Evolutionary conservation across 139 green algal genomes (phyloP).

Genomic region (Chlamydomonas urium): DNA sequence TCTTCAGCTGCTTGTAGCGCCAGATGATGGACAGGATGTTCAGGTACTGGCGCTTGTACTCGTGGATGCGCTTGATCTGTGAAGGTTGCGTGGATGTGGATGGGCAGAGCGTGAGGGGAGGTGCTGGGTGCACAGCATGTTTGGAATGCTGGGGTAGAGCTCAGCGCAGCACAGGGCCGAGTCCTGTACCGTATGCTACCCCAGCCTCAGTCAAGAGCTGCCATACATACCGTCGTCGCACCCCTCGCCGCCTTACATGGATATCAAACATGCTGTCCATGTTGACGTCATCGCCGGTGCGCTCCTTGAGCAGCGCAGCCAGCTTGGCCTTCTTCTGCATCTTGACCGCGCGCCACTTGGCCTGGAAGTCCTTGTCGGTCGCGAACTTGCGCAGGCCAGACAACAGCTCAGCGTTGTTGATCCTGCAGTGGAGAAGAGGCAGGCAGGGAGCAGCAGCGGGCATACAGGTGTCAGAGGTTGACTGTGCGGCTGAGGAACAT

Average conservation of each 20-base stretch:
- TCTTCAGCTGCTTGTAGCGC: constrained; percentile 90
- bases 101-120: too few species aligned
- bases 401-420: constrained; percentile 55
- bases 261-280: constrained; percentile 89
- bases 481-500: too few species aligned
- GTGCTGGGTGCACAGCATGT: too few species aligned
- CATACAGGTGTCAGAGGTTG: too few species aligned
- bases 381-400: constrained; percentile 36
- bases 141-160: too few species aligned
- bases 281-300: constrained; percentile 62
- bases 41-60: constrained; percentile 99
- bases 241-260: too few species aligned
- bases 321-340: constrained; percentile 74
- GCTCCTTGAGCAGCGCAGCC: constrained; percentile 68
- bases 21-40: constrained; percentile 86
- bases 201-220: too few species aligned
- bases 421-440: constrained; percentile 38
- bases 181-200: too few species aligned
- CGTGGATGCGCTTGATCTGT: constrained; percentile 98
- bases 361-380: constrained; percentile 48
- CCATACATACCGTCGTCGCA: too few species aligned
- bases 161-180: too few species aligned
- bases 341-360: constrained; percentile 84
- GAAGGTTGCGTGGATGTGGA: too few species aligned
- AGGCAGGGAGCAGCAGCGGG: too few species aligned